Conservation (phyloP, 2,329 filamentous ascomycete genomes). For the Clonostachys chloroleuca region DNA sequence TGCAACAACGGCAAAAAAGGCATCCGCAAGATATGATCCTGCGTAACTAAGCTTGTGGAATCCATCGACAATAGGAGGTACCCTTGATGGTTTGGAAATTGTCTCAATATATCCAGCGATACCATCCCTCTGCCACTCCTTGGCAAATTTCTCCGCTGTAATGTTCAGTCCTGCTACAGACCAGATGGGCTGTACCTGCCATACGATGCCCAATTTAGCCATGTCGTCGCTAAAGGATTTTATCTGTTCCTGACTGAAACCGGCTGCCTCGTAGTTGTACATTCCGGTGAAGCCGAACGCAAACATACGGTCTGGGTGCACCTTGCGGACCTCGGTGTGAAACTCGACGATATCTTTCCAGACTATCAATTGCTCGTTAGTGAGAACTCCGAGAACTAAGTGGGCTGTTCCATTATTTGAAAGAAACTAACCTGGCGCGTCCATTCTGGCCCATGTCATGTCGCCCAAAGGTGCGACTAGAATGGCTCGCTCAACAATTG, state of each 20-base stretch:
- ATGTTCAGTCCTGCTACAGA: slow-evolving; percentile 24
- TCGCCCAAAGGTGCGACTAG: slow-evolving; percentile 26
- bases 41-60: slow-evolving; percentile 27
- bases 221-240: slow-evolving; percentile 21
- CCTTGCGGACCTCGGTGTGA: slow-evolving; percentile 23
- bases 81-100: slow-evolving; percentile 14
- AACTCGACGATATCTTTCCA: slow-evolving; percentile 29
- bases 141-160: slow-evolving; percentile 21
- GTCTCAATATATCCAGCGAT: slow-evolving; percentile 24
- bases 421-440: slow-evolving; percentile 10
- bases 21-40: slow-evolving; percentile 26
- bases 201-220: slow-evolving; percentile 28
- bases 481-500: slow-evolving; percentile 22
- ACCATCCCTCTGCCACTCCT: slow-evolving; percentile 23
- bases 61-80: slow-evolving; percentile 18
- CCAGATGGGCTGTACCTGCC: slow-evolving; percentile 35
- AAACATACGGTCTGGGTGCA: slow-evolving; percentile 26
- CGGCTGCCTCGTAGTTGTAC: slow-evolving; percentile 25
- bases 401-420: too few species aligned
- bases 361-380: slow-evolving; percentile 2
- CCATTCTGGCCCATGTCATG: slow-evolving; percentile 28
- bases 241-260: slow-evolving; percentile 21
- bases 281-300: slow-evolving; percentile 30
- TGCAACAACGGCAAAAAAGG: slow-evolving; percentile 23
- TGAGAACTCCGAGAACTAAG: too few species aligned